Evolutionary conservation across 768 basidiomycete species (phyloP), one percentile per base, ranked within the genome.

Genomic region (Phylloporus arenicola): DNA sequence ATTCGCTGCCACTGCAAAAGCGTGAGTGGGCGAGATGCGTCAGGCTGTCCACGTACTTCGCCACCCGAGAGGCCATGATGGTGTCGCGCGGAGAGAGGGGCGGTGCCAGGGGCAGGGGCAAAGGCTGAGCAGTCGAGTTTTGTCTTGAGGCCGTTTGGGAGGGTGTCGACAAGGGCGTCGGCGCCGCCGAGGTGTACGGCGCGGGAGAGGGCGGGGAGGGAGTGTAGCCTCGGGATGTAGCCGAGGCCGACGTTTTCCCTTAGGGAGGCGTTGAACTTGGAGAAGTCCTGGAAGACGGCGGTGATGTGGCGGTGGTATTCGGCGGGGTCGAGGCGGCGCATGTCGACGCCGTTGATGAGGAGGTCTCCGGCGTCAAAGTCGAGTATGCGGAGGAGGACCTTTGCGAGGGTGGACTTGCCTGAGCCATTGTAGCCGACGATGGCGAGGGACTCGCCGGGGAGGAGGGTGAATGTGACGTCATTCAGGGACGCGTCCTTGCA

Each of bases 211-310:
- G 80, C 79, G 3, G 72, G 68, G 14, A 75, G 74, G 45, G 79
- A 76, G 31, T 75, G 70, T 54, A 92, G 67, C 57, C 81, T 78
- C 13, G 78, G 77, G 17, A 92, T 79, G 57, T 77, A 80, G 17
- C 92, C 91, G 3, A 93, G 70, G n/a, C 91, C 92, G 25, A 92
- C 82, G 62, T 94, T 94, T 64, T 92, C 88, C 54, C 82, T 75
- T 16, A 91, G 75, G 0, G 88, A 83, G 6, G 83, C 76, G 59
- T 81, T 83, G 64, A 86, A 91, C 63, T 84, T 84, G 45, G 86
- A 84, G 66, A 92, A 92, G 38, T 83, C 83, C 66, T 94, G 92
- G 67, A 94, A 88, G 17, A 92, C 85, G 17, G 83, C 83, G n/a
- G 86, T 83, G 13, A 82, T 70, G 60, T 84, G 88, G 34, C 72